phyloP scores from a whole-genome alignment of 2,329 filamentous ascomycete species.

The Elsinoe perseae region DNA sequence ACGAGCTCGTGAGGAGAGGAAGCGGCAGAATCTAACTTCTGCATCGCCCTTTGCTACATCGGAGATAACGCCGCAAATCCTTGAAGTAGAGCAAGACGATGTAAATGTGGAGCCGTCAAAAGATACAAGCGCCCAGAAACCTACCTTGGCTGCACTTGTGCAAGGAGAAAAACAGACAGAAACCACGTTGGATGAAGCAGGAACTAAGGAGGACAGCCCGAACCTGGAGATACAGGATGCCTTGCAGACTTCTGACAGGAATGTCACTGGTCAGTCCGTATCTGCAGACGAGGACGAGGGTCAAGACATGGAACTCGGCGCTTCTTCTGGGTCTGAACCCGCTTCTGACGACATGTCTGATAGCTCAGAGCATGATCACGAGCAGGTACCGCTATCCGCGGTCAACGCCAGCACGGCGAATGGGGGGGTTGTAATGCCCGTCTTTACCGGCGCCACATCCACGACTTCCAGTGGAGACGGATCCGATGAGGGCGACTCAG shows the following conservation, averaged over 20 bases:
- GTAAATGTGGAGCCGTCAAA: background rate
- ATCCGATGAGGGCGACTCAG: background rate
- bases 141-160: background rate
- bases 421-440: background rate
- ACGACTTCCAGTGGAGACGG: background rate
- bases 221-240: too few relatives aligned
- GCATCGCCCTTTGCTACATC: background rate
- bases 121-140: background rate
- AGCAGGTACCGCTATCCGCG: background rate
- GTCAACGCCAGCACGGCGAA: background rate
- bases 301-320: background rate
- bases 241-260: too few relatives aligned
- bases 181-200: too few relatives aligned
- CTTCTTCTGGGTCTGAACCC: constrained; percentile 22
- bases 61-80: background rate
- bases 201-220: too few relatives aligned
- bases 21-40: background rate
- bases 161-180: too few relatives aligned
- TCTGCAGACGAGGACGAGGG: too few relatives aligned
- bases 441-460: background rate
- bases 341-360: constrained; percentile 18
- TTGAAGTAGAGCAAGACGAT: background rate
- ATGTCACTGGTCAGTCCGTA: too few relatives aligned
- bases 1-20: background rate
- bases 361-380: background rate